Percentiles rank a stretch among this genome's conserved stretches.
phyloP scores from a whole-genome alignment of 1,139 yeast species.

The Wickerhamiella pararugosa region DNA sequence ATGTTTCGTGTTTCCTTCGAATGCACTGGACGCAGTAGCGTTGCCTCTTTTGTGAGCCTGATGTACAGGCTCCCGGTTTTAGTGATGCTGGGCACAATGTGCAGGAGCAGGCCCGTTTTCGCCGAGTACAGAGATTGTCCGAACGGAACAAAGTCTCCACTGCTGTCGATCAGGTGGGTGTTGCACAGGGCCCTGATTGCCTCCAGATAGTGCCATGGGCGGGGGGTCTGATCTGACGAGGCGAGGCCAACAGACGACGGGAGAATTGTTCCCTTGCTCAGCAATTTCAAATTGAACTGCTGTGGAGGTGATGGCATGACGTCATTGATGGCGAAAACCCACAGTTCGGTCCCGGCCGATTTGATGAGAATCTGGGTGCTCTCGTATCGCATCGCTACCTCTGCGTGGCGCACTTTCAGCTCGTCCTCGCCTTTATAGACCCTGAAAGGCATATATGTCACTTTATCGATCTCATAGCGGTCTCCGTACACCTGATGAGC shows the following conservation, averaged over 20 bases:
- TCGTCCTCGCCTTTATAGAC: slow-evolving; percentile 1
- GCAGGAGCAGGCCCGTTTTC: slow-evolving; percentile 11
- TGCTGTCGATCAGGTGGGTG: slow-evolving; percentile 8
- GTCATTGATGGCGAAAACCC: slow-evolving; percentile 8
- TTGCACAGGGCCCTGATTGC: slow-evolving; percentile 11
- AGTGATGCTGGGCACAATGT: slow-evolving; percentile 11
- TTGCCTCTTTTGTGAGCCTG: slow-evolving; percentile 9
- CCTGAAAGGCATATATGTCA: slow-evolving; percentile 5
- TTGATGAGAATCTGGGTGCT: slow-evolving; percentile 5
- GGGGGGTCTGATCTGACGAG: slow-evolving; percentile 1
- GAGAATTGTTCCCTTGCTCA: slow-evolving; percentile 1
- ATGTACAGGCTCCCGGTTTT: slow-evolving; percentile 12
- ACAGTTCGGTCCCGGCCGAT: slow-evolving; percentile 11
- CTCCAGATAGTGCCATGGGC: slow-evolving; percentile 10
- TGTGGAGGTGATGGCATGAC: slow-evolving; percentile 2
- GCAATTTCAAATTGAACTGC: not conserved
- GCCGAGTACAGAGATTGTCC: slow-evolving; percentile 10
- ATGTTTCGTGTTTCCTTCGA: slow-evolving; percentile 6
- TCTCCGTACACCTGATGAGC: slow-evolving; percentile 9
- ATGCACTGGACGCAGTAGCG: slow-evolving; percentile 9
- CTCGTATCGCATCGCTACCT: slow-evolving; percentile 11
- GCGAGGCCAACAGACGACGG: slow-evolving; percentile 1
- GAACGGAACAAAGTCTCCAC: slow-evolving; percentile 12
- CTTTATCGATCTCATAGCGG: slow-evolving; percentile 7
- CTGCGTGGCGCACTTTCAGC: slow-evolving; percentile 3